Base-by-base conservation (phyloP, 1,284 basidiomycete genomes). In the Naganishia sp. region DNA sequence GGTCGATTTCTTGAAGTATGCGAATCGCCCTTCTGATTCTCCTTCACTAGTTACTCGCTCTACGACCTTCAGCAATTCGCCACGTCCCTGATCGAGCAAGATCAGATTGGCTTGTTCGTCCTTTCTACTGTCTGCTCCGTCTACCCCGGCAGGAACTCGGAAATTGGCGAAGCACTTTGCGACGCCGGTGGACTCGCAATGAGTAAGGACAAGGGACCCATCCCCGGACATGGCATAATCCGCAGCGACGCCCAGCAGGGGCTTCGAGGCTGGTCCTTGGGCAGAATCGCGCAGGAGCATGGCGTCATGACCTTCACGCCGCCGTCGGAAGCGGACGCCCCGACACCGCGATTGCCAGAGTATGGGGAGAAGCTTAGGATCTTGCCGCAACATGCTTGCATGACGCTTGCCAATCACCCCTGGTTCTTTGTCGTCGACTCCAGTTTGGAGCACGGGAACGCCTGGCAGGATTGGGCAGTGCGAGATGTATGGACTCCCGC, bases 401-500 rank as follows among this genome's bases (percentile, higher is more conserved):
- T 93, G 70, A 90, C 87, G 52, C 81, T 84, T 71, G 90, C 92
- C 60, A 86, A 84, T 15, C 84, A 90, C 74, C 87, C 88, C 1
- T 92, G 88, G 88, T 90, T 88, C 74, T 92, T 91, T 73, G 81
- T 93, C 23, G 85, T 90, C 1, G 90, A 93, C 71, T 84, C 85
- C 6, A 75, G 77, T 42, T 72, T 81, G 42, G 66, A 56, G 15
- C 23, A 47, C 17, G 63, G 52, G 15, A 46, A 31, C 5, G 79
- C 82, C 62, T 78, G 81, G 58, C 81, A 83, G 49, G 71, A 79
- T 69, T 78, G 82, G 55, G 81, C 80, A 55, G 87, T 94, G 11
- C 86, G 88, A 21, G 91, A 94, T 77, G 82, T 94, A 43, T 94
- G 92, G 91, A 87, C 92, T 41, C 86, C 90, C 9, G 92, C 90